These are phyloP conservation scores for Pestalotiopsis fici DNA, from an alignment of 2,329 filamentous ascomycete genomes.

Conservation along the genomic window DNA sequence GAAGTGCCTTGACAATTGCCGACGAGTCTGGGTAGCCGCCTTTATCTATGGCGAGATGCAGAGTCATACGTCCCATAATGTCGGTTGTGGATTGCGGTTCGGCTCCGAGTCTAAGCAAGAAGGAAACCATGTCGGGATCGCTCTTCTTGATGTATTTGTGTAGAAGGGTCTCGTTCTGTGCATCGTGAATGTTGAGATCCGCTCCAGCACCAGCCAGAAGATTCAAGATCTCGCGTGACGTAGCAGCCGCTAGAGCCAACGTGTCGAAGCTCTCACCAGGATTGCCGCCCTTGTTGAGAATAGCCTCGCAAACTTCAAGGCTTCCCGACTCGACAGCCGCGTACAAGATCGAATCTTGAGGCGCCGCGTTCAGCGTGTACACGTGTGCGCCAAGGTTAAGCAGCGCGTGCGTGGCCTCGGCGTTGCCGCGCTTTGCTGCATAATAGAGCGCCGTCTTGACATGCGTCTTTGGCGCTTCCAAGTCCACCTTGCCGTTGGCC, in stretches of 20 bases:
- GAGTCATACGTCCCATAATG: conserved; percentile 1
- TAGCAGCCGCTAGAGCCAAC: background rate
- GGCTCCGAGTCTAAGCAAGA: conserved; percentile 9
- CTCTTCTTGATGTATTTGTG: conserved; percentile 6
- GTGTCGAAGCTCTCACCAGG: conserved; percentile 9
- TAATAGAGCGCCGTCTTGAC: conserved; percentile 13
- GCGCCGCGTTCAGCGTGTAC: conserved; percentile 4
- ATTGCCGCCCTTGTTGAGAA: conserved; percentile 10
- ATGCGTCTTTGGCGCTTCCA: conserved; percentile 5
- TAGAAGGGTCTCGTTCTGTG: conserved; percentile 6
- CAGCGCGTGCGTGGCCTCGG: conserved; percentile 3
- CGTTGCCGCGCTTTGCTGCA: conserved; percentile 10
- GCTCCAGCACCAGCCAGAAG: conserved; percentile 8
- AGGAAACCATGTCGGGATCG: conserved; percentile 10
- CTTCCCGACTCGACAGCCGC: conserved; percentile 11
- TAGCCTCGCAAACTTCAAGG: conserved; percentile 3
- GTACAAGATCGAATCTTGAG: conserved; percentile 12
- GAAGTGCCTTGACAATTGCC: conserved; percentile 6
- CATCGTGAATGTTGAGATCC: conserved; percentile 10
- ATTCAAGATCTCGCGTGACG: conserved; percentile 7
- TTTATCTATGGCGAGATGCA: conserved; percentile 10
- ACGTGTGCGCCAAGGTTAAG: conserved; percentile 11
- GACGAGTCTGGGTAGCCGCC: conserved; percentile 3
- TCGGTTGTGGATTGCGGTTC: background rate
- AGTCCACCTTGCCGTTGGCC: conserved; percentile 8